A percentile compares a stretch with the other conserved stretches of the same genome.
Conservation (phyloP, 225 moss, liverwort and hornwort species). For the Marchantia paleacea region DNA sequence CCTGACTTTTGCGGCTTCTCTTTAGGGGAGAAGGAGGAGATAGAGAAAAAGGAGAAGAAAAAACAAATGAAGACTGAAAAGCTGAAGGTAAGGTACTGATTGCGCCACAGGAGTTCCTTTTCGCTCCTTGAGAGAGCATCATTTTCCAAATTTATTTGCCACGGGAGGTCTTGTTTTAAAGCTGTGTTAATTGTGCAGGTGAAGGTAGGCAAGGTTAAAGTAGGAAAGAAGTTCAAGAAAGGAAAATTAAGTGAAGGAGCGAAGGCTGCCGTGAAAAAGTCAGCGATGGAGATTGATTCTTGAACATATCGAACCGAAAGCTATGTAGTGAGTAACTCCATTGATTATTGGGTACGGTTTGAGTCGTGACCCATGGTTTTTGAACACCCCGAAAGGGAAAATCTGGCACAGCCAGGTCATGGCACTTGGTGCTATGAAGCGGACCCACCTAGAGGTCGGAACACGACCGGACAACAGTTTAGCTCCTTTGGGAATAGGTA, state of each 20-base stretch:
- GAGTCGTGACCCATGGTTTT: no score
- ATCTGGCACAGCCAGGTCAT: no score
- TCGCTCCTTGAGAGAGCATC: background rate
- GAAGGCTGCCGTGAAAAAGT: slow-evolving; percentile 13
- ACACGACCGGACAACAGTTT: no score
- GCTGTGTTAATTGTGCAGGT: background rate
- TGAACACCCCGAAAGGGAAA: no score
- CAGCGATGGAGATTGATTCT: slow-evolving; percentile 8
- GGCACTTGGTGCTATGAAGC: no score
- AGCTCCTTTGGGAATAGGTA: no score
- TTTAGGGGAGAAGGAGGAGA: slow-evolving; percentile 19
- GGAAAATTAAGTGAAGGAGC: slow-evolving; percentile 5
- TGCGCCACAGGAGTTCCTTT: background rate
- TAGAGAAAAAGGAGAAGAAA: slow-evolving; percentile 8
- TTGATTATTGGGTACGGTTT: no score
- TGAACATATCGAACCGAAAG: background rate
- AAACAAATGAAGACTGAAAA: slow-evolving; percentile 15
- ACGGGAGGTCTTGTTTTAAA: background rate
- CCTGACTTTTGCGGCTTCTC: background rate
- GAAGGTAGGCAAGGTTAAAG: slow-evolving; percentile 10
- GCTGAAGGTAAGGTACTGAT: slow-evolving; percentile 3
- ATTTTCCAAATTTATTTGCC: background rate
- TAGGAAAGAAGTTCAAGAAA: slow-evolving; percentile 10
- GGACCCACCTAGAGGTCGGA: no score
- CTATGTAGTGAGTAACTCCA: no score